These are phyloP conservation scores for Hsuehochloa calcarea DNA, from an alignment of 176 grass and related monocot genomes.

Conservation along the genomic window DNA sequence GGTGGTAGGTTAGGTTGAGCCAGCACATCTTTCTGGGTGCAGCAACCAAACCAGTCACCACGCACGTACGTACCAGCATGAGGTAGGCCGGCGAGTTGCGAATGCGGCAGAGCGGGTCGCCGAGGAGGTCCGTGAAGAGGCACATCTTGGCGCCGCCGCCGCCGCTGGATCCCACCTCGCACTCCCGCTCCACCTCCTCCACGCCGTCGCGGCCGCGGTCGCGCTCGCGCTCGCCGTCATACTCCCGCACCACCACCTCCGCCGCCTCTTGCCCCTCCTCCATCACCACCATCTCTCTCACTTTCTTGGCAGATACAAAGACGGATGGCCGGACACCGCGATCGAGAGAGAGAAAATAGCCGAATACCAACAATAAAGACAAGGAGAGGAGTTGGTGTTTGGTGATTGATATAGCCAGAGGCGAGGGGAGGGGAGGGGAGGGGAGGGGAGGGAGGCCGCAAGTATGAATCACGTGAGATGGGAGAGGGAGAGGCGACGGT, in stretches of 20 bases:
- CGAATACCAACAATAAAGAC: neutral
- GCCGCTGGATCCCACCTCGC: constrained; percentile 72
- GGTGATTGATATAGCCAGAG: constrained; percentile 15
- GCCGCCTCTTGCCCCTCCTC: neutral
- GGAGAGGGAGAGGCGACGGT: neutral
- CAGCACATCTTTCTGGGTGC: neutral
- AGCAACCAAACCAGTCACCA: neutral
- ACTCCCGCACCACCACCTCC: constrained; percentile 43
- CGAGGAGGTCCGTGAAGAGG: constrained; percentile 95
- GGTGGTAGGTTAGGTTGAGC: constrained; percentile 18
- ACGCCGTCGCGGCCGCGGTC: constrained; percentile 57
- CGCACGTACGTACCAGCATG: constrained; percentile 77
- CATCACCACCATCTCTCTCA: neutral
- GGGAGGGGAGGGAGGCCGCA: neutral
- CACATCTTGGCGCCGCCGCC: constrained; percentile 51
- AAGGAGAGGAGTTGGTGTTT: neutral
- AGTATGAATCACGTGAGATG: constrained; percentile 39
- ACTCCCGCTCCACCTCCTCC: constrained; percentile 69
- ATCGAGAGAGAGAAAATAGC: neutral
- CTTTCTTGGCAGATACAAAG: neutral
- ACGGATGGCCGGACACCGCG: neutral
- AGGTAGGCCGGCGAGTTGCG: constrained; percentile 76
- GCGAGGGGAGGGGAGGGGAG: neutral
- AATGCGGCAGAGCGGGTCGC: constrained; percentile 91
- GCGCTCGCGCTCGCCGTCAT: constrained; percentile 43